Conservation (phyloP, 768 basidiomycete species). For the Russula abietina region DNA sequence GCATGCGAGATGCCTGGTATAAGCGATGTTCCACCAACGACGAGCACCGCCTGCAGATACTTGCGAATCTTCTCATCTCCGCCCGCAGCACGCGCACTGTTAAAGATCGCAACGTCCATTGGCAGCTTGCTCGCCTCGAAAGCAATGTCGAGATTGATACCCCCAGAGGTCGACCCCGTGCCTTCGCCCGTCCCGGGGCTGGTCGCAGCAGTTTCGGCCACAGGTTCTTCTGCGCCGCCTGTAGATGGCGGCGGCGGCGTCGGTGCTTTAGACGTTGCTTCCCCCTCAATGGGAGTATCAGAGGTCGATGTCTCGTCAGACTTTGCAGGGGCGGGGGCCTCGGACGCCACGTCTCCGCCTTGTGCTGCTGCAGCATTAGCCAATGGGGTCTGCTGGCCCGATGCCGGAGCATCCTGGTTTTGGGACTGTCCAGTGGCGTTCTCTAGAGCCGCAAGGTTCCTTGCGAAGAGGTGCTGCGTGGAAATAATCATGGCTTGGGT, state of each 20-base stretch:
- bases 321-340: constrained; percentile 19
- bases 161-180: constrained; percentile 23
- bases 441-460: constrained; percentile 18
- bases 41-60: constrained; percentile 79
- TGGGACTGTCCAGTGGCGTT: constrained; percentile 3
- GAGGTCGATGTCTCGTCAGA: constrained; percentile 25
- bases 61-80: constrained; percentile 87
- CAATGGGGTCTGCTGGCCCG: constrained; percentile 27
- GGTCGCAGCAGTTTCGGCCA: constrained; percentile 10
- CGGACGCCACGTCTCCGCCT: constrained; percentile 21
- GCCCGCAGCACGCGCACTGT: constrained; percentile 81
- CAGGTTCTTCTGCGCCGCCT: constrained; percentile 8
- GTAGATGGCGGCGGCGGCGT: constrained; percentile 25
- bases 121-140: constrained; percentile 88
- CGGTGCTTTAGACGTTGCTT: constrained; percentile 19
- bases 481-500: constrained; percentile 90
- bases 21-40: constrained; percentile 79
- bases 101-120: constrained; percentile 88
- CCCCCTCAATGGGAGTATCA: constrained; percentile 21
- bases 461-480: constrained; percentile 66
- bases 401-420: constrained; percentile 16
- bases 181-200: constrained; percentile 12
- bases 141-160: constrained; percentile 63
- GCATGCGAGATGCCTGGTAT: constrained; percentile 82
- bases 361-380: constrained; percentile 15